These are phyloP conservation scores for Bauhinia variegata DNA, from an alignment of 306 rosid species.

Conservation along the genomic window DNA sequence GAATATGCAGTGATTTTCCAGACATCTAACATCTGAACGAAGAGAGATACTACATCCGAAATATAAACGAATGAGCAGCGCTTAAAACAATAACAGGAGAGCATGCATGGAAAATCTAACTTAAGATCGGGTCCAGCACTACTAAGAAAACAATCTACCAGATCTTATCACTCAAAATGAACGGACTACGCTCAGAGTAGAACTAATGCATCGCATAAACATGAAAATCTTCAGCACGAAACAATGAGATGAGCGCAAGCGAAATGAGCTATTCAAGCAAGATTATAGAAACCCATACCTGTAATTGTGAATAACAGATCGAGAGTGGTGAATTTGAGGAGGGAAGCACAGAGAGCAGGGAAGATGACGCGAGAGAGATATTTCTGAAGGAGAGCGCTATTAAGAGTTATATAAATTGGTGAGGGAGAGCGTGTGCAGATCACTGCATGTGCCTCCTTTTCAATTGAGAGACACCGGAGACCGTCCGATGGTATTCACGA, in stretches of 20 bases:
- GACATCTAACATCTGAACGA: background rate
- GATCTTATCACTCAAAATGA: background rate
- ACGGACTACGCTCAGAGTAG: background rate
- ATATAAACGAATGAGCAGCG: background rate
- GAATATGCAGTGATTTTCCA: too few species aligned
- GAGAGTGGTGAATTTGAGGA: background rate
- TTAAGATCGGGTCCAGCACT: background rate
- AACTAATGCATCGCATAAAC: background rate
- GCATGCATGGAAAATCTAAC: background rate
- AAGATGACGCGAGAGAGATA: slow-evolving; percentile 15
- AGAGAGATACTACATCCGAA: background rate
- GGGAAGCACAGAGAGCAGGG: background rate
- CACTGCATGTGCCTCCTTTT: slow-evolving; percentile 45
- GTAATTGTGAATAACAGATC: slow-evolving; percentile 9
- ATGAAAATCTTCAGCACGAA: too few species aligned
- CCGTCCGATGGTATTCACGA: slow-evolving; percentile 40
- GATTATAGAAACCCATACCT: slow-evolving; percentile 21
- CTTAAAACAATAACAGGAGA: background rate
- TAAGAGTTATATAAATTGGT: slow-evolving; percentile 36
- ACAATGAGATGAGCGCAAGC: slow-evolving; percentile 1
- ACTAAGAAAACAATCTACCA: background rate
- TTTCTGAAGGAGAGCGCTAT: background rate
- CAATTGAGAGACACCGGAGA: background rate
- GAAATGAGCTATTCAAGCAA: background rate
- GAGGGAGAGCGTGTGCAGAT: background rate